These are phyloP conservation scores for Claviceps arundinis DNA, from an alignment of 2,329 filamentous ascomycete genomes.

Conservation along the genomic window DNA sequence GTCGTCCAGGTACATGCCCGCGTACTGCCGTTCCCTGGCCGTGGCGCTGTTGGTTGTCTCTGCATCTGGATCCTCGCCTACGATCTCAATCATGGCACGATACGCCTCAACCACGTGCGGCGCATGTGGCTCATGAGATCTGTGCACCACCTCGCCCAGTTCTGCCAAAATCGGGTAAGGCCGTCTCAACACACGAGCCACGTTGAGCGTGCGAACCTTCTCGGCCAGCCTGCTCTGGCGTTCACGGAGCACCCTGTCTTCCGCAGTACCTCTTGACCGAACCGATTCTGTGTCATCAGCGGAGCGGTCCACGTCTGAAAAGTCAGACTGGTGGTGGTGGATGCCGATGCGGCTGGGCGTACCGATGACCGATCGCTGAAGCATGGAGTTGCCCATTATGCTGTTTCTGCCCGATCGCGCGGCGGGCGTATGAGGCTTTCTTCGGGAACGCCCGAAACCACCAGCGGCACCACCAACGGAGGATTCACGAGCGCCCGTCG, in stretches of 20 bases:
- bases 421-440: slow-evolving; percentile 34
- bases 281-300: slow-evolving; percentile 33
- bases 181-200: slow-evolving; percentile 49
- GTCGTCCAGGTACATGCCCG: slow-evolving; percentile 64
- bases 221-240: slow-evolving; percentile 74
- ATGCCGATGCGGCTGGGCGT: slow-evolving; percentile 55
- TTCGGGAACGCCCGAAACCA: slow-evolving; percentile 47
- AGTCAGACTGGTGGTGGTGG: slow-evolving; percentile 42
- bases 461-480: slow-evolving; percentile 20
- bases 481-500: slow-evolving; percentile 29
- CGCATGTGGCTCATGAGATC: slow-evolving; percentile 56
- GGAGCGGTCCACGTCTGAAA: slow-evolving; percentile 53
- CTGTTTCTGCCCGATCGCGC: slow-evolving; percentile 33
- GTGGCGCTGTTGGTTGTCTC: slow-evolving; percentile 48
- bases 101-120: slow-evolving; percentile 73
- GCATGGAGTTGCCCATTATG: slow-evolving; percentile 43
- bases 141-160: slow-evolving; percentile 60
- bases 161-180: slow-evolving; percentile 64
- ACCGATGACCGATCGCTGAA: slow-evolving; percentile 80
- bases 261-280: slow-evolving; percentile 34
- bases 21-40: slow-evolving; percentile 64
- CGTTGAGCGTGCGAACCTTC: slow-evolving; percentile 68
- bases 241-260: slow-evolving; percentile 66
- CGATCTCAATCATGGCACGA: slow-evolving; percentile 64
- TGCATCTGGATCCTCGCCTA: slow-evolving; percentile 53